These are phyloP conservation scores for Ensete glaucum DNA, from an alignment of 176 grass and related monocot species.

Conservation along the genomic window DNA sequence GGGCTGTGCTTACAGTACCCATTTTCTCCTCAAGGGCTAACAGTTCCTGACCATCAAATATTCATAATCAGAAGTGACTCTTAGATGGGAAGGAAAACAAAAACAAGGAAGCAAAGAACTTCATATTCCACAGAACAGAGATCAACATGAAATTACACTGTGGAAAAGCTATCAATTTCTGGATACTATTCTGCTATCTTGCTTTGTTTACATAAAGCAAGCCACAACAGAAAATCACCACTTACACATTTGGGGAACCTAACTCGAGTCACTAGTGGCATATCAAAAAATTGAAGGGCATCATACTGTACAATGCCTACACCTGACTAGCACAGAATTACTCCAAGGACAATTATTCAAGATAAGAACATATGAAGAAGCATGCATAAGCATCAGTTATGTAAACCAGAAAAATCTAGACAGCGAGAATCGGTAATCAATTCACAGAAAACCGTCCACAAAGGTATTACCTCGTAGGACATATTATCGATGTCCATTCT, in stretches of 20 bases:
- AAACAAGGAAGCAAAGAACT: not conserved
- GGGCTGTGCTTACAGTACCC: constrained; percentile 24
- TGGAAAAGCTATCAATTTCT: not conserved
- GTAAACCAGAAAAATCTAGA: not conserved
- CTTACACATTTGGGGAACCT: no score
- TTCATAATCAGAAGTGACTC: not conserved
- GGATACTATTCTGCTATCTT: no score
- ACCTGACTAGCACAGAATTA: no score
- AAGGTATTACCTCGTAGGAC: constrained; percentile 81
- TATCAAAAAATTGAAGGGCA: not conserved
- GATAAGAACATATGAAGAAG: no score
- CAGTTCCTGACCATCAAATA: constrained; percentile 7
- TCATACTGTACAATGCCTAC: not conserved
- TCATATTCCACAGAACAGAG: not conserved
- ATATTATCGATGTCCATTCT: constrained; percentile 92
- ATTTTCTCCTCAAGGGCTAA: constrained; percentile 21
- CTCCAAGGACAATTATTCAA: no score
- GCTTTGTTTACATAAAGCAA: no score
- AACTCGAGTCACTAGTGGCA: not conserved
- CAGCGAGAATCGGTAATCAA: not conserved
- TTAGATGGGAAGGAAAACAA: not conserved
- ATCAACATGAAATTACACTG: not conserved
- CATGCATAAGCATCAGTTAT: not conserved
- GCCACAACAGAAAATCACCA: no score
- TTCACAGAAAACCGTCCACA: not conserved